Evolutionary conservation across 2,329 filamentous ascomycete genomes (phyloP).

Genomic region (Leptosphaerulina australis): DNA sequence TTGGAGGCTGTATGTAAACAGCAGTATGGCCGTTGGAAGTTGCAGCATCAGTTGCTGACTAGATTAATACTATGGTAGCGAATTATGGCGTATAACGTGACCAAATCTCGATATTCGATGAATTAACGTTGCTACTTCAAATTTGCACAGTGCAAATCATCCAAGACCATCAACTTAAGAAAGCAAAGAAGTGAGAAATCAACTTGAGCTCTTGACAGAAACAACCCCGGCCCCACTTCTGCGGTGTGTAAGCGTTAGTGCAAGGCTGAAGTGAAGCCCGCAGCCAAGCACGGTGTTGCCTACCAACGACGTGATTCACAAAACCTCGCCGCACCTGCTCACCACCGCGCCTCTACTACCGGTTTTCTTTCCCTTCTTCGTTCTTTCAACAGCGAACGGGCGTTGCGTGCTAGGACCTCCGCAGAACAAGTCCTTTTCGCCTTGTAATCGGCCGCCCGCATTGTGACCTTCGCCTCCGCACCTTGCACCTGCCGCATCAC

Average conservation of each 20-base stretch:
- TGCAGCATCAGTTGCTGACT: not conserved
- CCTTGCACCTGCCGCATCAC: conserved; percentile 11
- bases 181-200: not conserved
- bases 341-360: conserved; percentile 25
- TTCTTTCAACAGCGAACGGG: not conserved
- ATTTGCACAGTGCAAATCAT: not conserved
- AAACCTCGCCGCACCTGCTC: conserved; percentile 33
- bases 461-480: conserved; percentile 17
- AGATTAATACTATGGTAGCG: not conserved
- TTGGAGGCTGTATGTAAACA: not conserved
- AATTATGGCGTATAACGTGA: not conserved
- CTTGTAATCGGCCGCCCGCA: conserved; percentile 10
- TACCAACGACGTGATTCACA: conserved; percentile 39
- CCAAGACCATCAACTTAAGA: not conserved
- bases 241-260: conserved; percentile 21
- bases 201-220: not conserved
- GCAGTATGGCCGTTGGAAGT: not conserved
- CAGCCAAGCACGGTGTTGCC: conserved; percentile 40
- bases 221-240: conserved; percentile 9
- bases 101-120: not conserved
- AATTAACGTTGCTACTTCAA: no score
- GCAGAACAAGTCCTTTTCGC: not conserved
- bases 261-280: conserved; percentile 26
- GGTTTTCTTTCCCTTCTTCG: conserved; percentile 5
- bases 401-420: conserved; percentile 4